These are phyloP conservation scores for Hemisphaericaspora nanyangensis DNA, from an alignment of 805 yeast genomes.

Conservation along the genomic window DNA sequence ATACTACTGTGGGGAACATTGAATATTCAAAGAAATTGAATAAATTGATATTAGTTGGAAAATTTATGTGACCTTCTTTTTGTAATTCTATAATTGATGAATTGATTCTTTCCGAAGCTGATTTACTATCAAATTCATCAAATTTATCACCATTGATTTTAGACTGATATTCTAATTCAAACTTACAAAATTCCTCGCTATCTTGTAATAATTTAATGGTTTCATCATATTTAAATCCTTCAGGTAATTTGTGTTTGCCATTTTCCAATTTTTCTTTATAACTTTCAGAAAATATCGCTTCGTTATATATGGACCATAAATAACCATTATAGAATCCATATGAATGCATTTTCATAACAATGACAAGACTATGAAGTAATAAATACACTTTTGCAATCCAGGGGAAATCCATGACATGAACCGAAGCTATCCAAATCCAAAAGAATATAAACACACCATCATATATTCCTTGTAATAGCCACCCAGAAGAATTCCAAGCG, in stretches of 20 bases:
- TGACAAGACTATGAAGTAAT: conserved; percentile 77
- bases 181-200: conserved; percentile 64
- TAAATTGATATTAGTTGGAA: conserved; percentile 71
- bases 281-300: conserved; percentile 46
- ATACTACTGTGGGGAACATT: conserved; percentile 86
- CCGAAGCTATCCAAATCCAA: conserved; percentile 56
- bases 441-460: conserved; percentile 53
- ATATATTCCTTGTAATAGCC: conserved; percentile 51
- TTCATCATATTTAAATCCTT: conserved; percentile 23
- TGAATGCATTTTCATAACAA: conserved; percentile 94
- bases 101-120: conserved; percentile 10
- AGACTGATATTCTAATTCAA: conserved; percentile 64
- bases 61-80: conserved; percentile 24
- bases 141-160: conserved; percentile 14
- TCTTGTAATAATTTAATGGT: conserved; percentile 32
- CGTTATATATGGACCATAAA: conserved; percentile 61
- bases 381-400: conserved; percentile 92
- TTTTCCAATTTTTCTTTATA: conserved; percentile 39
- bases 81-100: conserved; percentile 8
- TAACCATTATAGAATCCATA: conserved; percentile 91
- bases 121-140: conserved; percentile 4
- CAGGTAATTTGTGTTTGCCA: conserved; percentile 15
- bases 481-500: conserved; percentile 64
- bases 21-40: conserved; percentile 70
- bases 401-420: conserved; percentile 48